phyloP scores from a whole-genome alignment of 805 yeast genomes.

The Komagataella pastoris region DNA sequence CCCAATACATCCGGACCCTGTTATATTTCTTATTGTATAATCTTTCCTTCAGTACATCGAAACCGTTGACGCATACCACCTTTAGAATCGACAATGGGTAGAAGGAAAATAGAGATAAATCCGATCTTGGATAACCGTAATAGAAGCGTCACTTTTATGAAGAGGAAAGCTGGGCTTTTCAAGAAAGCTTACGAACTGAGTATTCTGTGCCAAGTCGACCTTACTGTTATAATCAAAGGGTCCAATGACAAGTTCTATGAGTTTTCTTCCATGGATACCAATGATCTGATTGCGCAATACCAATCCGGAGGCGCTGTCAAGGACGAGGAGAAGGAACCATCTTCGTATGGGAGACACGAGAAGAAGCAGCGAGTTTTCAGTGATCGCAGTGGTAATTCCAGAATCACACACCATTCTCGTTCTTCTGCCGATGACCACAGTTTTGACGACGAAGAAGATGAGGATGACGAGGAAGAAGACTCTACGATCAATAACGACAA shows the following conservation, averaged over 20 bases:
- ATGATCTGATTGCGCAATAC: conserved; percentile 30
- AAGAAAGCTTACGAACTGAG: conserved; percentile 80
- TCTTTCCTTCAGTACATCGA: background rate
- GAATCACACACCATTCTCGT: conserved; percentile 1
- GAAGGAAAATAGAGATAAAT: conserved; percentile 89
- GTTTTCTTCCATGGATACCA: conserved; percentile 60
- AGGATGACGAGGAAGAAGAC: conserved; percentile 2
- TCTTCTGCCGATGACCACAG: conserved; percentile 5
- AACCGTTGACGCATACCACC: background rate
- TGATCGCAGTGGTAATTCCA: background rate
- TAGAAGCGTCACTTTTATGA: conserved; percentile 75
- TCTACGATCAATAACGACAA: background rate
- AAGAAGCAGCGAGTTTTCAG: conserved; percentile 10
- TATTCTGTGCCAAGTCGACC: conserved; percentile 83
- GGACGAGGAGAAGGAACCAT: conserved; percentile 54
- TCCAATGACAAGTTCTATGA: conserved; percentile 76
- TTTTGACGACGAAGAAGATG: conserved; percentile 2
- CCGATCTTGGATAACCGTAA: conserved; percentile 88
- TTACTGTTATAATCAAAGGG: conserved; percentile 82
- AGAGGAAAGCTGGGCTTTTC: conserved; percentile 89
- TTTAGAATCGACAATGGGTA: conserved; percentile 50
- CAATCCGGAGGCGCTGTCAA: conserved; percentile 8
- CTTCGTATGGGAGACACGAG: conserved; percentile 50
- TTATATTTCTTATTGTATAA: background rate
- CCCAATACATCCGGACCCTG: background rate